phyloP scores from a whole-genome alignment of 768 basidiomycete species.

The Galerina marginata region DNA sequence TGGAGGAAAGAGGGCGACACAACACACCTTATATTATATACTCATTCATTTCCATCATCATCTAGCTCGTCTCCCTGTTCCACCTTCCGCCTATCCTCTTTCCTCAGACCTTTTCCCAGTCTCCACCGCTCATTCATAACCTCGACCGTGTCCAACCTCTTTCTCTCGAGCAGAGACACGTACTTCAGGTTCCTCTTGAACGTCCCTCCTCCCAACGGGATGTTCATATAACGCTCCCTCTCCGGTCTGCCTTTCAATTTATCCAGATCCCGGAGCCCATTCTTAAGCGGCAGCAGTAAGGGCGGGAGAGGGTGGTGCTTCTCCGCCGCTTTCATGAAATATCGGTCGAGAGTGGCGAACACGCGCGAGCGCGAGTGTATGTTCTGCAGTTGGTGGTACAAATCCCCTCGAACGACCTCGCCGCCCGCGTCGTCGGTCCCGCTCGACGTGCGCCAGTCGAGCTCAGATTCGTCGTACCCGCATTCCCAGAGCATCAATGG shows the following conservation, averaged over 20 bases:
- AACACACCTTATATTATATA: neutral
- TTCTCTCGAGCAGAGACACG: constrained; percentile 66
- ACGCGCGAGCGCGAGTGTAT: constrained; percentile 67
- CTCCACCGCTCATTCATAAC: constrained; percentile 83
- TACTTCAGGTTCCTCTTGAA: constrained; percentile 68
- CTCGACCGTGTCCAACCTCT: constrained; percentile 72
- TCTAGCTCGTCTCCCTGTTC: constrained; percentile 16
- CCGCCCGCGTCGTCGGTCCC: constrained; percentile 36
- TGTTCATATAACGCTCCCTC: constrained; percentile 36
- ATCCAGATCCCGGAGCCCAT: constrained; percentile 26
- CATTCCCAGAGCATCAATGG: constrained; percentile 95
- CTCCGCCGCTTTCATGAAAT: constrained; percentile 66
- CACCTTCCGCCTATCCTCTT: constrained; percentile 38
- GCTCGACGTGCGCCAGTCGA: constrained; percentile 74
- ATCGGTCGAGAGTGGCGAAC: constrained; percentile 62
- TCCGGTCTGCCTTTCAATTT: constrained; percentile 12
- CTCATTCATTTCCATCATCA: constrained; percentile 31
- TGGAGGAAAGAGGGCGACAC: neutral
- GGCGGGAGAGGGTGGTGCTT: constrained; percentile 52
- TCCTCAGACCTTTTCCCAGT: constrained; percentile 62
- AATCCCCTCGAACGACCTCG: constrained; percentile 36
- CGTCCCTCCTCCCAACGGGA: constrained; percentile 78
- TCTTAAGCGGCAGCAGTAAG: constrained; percentile 40
- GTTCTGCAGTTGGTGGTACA: constrained; percentile 59
- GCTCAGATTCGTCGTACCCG: constrained; percentile 65